Evolutionary conservation across 2,329 filamentous ascomycete genomes (phyloP), one percentile per base, ranked within the genome.

Genomic region (Clarireedia hainanense): DNA sequence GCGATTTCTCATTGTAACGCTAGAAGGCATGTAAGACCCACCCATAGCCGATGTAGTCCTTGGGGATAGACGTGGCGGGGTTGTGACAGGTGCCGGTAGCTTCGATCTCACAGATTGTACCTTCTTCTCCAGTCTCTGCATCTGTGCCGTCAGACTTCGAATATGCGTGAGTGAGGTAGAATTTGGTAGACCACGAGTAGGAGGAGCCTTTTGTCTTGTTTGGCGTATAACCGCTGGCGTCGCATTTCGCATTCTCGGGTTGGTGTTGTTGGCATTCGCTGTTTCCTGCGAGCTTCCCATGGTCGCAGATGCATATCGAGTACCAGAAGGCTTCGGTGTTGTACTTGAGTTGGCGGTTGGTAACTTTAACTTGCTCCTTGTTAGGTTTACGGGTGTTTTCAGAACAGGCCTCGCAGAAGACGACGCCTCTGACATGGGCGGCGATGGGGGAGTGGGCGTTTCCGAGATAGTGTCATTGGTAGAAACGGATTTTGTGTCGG

Each of bases 121-220:
- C 46, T 94, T 83, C 60, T 94, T 89, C 71, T 97, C 94, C 59
- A 99, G 84, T 63, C 90, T 89, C 72, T 96, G 90, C 91, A 97
- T 96, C 73, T 97, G 94, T 27, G 90, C 91, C 57, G 95, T 96
- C 61, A 99, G 84, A 30, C 86, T 88, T 61, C 92, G 89, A 67
- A 99, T 95, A 70, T 99, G 94, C 62, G 88, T 88, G 50, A 99
- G 81, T 2, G 94, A 97, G 60, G 76, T 83, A 59, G 78, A 84
- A 52, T 77, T 75, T 26, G 81, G 79, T 40, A 83, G 17, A 4
- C 65, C 66, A 26, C 66, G 64, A 50, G 67, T 70, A 58, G 69
- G 71, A 61, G 64, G 70, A 60, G 66, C 72, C 60, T 74, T 75
- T 59, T 73, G 77, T 67, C 65, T 67, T 4, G 72, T 64, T 10